These are phyloP conservation scores for Nepenthes gracilis DNA, from an alignment of 148 eudicot species.

Conservation along the genomic window DNA sequence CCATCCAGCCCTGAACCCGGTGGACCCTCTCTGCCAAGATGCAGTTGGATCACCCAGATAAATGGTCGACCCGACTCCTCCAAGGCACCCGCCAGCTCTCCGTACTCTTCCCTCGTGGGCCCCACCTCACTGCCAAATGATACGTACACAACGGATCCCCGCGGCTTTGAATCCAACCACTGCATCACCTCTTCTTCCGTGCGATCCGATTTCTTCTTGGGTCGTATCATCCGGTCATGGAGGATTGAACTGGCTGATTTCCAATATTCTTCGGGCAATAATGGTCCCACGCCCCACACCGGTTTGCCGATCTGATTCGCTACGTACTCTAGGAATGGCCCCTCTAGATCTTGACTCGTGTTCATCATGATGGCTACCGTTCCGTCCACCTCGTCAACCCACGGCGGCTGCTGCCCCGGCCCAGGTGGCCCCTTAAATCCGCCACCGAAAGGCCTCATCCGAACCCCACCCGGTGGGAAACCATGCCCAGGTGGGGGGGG, in stretches of 20 bases:
- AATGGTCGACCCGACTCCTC: conserved; percentile 28
- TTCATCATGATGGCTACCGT: conserved; percentile 38
- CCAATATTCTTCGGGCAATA: conserved; percentile 48
- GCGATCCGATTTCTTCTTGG: conserved; percentile 31
- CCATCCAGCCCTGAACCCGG: neutral
- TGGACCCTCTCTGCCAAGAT: conserved; percentile 20
- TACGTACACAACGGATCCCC: conserved; percentile 41
- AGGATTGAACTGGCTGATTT: conserved; percentile 33
- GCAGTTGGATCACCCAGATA: conserved; percentile 51
- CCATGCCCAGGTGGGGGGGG: conserved; percentile 18
- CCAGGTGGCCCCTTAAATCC: conserved; percentile 14
- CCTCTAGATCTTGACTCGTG: conserved; percentile 47
- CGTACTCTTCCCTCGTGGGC: conserved; percentile 40
- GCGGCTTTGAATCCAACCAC: conserved; percentile 52
- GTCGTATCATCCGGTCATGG: conserved; percentile 36
- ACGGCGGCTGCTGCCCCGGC: conserved; percentile 25
- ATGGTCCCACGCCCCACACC: conserved; percentile 57
- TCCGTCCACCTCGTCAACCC: conserved; percentile 43
- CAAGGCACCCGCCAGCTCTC: conserved; percentile 33
- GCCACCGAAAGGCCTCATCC: conserved; percentile 6
- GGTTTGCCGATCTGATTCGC: conserved; percentile 24
- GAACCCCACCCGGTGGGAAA: conserved; percentile 8
- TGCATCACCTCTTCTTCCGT: conserved; percentile 48
- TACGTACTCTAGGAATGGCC: conserved; percentile 30
- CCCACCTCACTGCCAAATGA: conserved; percentile 68